Conservation (phyloP, 1,139 yeast genomes). For the Hyphopichia fennica region DNA sequence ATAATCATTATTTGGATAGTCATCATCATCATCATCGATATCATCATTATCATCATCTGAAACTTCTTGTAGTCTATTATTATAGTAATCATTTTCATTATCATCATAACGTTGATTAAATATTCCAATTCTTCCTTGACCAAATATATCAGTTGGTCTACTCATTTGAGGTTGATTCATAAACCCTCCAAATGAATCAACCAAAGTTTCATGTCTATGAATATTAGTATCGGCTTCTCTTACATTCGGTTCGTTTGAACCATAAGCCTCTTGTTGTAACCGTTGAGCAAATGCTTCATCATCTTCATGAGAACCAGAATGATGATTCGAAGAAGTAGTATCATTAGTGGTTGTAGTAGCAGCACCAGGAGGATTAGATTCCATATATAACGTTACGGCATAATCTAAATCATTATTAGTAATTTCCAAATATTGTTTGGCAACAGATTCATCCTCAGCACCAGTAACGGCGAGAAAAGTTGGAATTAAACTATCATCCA, state of each 20-base stretch:
- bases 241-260: constrained; percentile 28
- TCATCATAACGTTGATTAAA: constrained; percentile 45
- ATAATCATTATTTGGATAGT: constrained; percentile 4
- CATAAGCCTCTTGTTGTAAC: constrained; percentile 65
- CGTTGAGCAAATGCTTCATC: constrained; percentile 66
- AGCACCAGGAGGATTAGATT: constrained; percentile 38
- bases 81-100: constrained; percentile 28
- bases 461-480: constrained; percentile 87
- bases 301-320: constrained; percentile 17
- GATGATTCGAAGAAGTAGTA: constrained; percentile 4
- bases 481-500: constrained; percentile 52
- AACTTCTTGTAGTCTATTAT: constrained; percentile 14
- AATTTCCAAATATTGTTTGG: constrained; percentile 77
- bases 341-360: constrained; percentile 8
- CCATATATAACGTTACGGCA: constrained; percentile 85
- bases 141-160: constrained; percentile 41
- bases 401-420: constrained; percentile 77
- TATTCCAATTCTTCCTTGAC: constrained; percentile 40
- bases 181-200: constrained; percentile 33
- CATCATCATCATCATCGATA: constrained; percentile 15
- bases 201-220: constrained; percentile 77
- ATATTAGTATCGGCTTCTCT: constrained; percentile 76
- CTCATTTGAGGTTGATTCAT: constrained; percentile 10
- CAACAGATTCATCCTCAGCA: constrained; percentile 64
- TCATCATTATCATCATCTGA: constrained; percentile 20